These are phyloP conservation scores for Hericium alpestre DNA, from an alignment of 768 basidiomycete species.

Conservation along the genomic window DNA sequence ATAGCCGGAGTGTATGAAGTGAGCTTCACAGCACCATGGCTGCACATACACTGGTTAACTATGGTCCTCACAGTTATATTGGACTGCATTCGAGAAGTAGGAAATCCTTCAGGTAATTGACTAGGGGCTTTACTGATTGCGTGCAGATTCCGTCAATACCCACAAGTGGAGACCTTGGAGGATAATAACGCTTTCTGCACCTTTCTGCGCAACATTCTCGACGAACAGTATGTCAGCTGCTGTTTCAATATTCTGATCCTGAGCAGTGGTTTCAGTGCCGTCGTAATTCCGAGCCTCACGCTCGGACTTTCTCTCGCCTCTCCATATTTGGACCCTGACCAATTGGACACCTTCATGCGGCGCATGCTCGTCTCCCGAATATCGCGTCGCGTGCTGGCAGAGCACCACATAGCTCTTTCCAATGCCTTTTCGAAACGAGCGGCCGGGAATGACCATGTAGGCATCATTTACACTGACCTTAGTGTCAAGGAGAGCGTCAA, in stretches of 20 bases:
- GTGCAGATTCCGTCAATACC: slow-evolving; percentile 42
- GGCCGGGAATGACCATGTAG: slow-evolving; percentile 44
- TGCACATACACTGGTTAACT: neutral
- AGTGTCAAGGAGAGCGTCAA: slow-evolving; percentile 62
- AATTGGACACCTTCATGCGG: slow-evolving; percentile 78
- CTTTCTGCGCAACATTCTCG: slow-evolving; percentile 52
- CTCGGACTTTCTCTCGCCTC: slow-evolving; percentile 82
- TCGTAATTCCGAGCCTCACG: slow-evolving; percentile 72
- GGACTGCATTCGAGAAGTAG: slow-evolving; percentile 79
- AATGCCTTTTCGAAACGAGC: slow-evolving; percentile 32
- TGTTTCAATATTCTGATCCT: neutral
- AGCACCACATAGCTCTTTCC: slow-evolving; percentile 81
- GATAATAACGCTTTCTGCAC: slow-evolving; percentile 76
- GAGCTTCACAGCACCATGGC: slow-evolving; percentile 15
- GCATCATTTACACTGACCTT: slow-evolving; percentile 74
- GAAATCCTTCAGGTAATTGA: slow-evolving; percentile 3
- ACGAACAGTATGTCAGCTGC: slow-evolving; percentile 57
- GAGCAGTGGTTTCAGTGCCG: slow-evolving; percentile 33
- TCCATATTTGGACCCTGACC: slow-evolving; percentile 64
- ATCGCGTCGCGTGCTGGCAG: slow-evolving; percentile 78
- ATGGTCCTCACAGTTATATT: slow-evolving; percentile 53
- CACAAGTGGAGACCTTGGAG: slow-evolving; percentile 54
- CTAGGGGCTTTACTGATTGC: slow-evolving; percentile 4
- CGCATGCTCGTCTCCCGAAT: slow-evolving; percentile 88
- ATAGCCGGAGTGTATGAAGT: slow-evolving; percentile 81